Evolutionary conservation across 305 asterid genomes (phyloP).

Genomic region (Fraxinus sp.): DNA sequence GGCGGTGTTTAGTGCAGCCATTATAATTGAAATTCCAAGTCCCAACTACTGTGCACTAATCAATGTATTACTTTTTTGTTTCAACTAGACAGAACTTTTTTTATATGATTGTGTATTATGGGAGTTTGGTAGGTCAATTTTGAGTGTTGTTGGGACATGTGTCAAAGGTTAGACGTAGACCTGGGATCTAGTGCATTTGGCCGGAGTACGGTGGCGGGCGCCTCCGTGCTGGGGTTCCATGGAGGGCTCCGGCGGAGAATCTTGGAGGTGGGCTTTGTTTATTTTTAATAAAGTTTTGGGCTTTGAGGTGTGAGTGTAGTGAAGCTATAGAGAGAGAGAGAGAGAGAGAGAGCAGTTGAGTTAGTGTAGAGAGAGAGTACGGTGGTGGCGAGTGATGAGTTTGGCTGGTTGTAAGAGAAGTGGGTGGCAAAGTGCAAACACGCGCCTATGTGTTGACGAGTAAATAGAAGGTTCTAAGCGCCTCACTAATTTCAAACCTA

Average conservation of each 20-base stretch:
- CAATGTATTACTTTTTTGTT: slow-evolving; percentile 16
- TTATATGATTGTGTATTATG: slow-evolving; percentile 6
- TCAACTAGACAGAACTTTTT: slow-evolving; percentile 1
- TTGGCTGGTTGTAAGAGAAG: slow-evolving; percentile 23
- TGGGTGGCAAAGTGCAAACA: slow-evolving; percentile 20
- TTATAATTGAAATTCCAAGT: slow-evolving; percentile 22
- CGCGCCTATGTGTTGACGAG: slow-evolving; percentile 37
- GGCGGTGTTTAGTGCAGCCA: slow-evolving; percentile 53
- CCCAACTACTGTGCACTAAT: slow-evolving; percentile 19
- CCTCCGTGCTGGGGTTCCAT: slow-evolving; percentile 36
- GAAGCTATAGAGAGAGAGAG: slow-evolving; percentile 10
- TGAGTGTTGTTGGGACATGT: not conserved
- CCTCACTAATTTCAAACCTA: not conserved
- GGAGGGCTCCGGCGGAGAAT: slow-evolving; percentile 44
- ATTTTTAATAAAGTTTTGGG: not conserved
- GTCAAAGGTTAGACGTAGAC: not conserved
- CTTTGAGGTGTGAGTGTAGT: not conserved
- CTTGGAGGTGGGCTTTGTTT: not conserved
- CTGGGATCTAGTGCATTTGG: slow-evolving; percentile 19
- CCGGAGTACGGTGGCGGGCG: slow-evolving; percentile 30
- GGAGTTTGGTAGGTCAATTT: not conserved
- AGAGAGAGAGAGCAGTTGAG: too few species aligned
- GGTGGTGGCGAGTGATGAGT: slow-evolving; percentile 34
- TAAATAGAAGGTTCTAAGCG: not conserved
- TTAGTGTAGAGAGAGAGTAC: slow-evolving; percentile 24